Evolutionary conservation across 768 basidiomycete species (phyloP), one percentile per base, ranked within the genome.

Genomic region (Termitomyces sp.): DNA sequence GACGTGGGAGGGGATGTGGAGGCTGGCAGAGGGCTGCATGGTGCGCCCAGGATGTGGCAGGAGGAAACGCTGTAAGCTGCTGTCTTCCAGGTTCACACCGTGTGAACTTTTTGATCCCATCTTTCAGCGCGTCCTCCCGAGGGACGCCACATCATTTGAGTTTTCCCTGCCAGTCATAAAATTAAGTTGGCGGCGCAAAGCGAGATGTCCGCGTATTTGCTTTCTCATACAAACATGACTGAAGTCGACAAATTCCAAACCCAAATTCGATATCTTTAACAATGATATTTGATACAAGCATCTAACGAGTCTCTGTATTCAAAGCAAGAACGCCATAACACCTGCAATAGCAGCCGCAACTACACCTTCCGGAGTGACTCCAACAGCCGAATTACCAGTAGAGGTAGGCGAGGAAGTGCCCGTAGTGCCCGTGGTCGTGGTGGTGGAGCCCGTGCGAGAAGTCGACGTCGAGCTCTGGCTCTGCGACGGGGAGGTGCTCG

Each of bases 1-100:
- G 12, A 68, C 54, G 46, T 58, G 53, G 2, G 63, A 52, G n/a
- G 71, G 70, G 22, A 70, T 67, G 55, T 70, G 69, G 28, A 72
- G 70, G 51, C 67, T 70, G 20, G 65, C 58, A 51, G 70, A 69
- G 37, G 62, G 34, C 29, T 55, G 58, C 61, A 66, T 62, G 39
- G 37, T 56, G 31, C 20, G 58, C 52, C 58, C 48, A 42, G 51
- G 41, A 52, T 59, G 55, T 36, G 48, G 54, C 12, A 50, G 39
- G 50, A 45, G 4, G 20, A 36, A 53, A 51, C 49, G 39, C 42
- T 55, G 42, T 50, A 37, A 44, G 46, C 56, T 51, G 51, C 51
- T 49, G 55, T 53, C 31, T 22, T 44, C 13, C 52, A 51, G 51
- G 46, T 42, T 13, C n/a, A 33, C 42, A 51, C 46, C 57, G 57